phyloP scores from a whole-genome alignment of 257 asterid species.

The Gentiana dahurica region DNA sequence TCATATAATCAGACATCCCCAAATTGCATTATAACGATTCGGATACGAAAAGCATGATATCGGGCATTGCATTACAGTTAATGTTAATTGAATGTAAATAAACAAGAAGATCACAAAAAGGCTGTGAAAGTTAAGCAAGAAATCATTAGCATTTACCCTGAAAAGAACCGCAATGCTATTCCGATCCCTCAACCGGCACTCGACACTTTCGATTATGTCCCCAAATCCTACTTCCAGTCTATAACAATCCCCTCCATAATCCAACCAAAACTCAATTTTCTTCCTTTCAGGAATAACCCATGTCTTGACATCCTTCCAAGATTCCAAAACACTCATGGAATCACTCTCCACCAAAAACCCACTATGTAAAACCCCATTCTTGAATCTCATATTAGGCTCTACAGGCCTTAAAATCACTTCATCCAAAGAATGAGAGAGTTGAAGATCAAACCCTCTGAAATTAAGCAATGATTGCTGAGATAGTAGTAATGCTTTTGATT shows the following conservation, averaged over 20 bases:
- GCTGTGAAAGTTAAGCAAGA: constrained; percentile 1
- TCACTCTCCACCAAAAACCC: constrained; percentile 45
- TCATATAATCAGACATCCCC: neutral
- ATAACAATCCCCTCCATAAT: constrained; percentile 29
- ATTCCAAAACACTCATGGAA: constrained; percentile 47
- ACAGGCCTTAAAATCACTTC: constrained; percentile 55
- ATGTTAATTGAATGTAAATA: too few species aligned
- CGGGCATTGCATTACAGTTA: too few species aligned
- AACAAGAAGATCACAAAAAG: neutral
- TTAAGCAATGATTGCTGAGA: constrained; percentile 33
- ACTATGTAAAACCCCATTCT: constrained; percentile 28
- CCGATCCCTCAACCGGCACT: constrained; percentile 30
- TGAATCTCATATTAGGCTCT: constrained; percentile 39
- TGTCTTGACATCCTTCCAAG: constrained; percentile 42
- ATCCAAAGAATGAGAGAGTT: constrained; percentile 32
- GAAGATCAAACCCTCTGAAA: constrained; percentile 43
- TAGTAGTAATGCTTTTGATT: constrained; percentile 33
- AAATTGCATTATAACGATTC: neutral
- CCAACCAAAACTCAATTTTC: constrained; percentile 42
- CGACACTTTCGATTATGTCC: constrained; percentile 49
- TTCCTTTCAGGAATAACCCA: constrained; percentile 84
- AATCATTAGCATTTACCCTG: constrained; percentile 30
- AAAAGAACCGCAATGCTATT: constrained; percentile 41
- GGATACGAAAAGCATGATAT: neutral
- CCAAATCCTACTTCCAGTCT: constrained; percentile 67